A percentile compares a stretch with the other conserved stretches of the same genome.
These are phyloP conservation scores for Cercospora janseana DNA, from an alignment of 2,329 filamentous ascomycete species.

Conservation along the genomic window DNA sequence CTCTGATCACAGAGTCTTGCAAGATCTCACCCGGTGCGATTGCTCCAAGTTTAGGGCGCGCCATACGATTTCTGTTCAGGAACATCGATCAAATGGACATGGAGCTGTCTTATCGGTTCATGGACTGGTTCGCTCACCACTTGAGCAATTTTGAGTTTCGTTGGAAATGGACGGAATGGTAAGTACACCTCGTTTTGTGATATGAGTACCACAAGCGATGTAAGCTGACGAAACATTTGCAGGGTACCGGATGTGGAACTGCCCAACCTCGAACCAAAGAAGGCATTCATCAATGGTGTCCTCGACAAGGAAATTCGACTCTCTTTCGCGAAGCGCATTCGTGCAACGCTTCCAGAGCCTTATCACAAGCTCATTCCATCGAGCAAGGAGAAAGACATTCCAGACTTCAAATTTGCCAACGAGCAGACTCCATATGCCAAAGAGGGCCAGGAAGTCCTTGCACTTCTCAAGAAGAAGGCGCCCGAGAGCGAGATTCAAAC, in stretches of 20 bases:
- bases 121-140: conserved; percentile 98
- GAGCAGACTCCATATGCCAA: conserved; percentile 74
- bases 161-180: conserved; percentile 99
- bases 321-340: conserved; percentile 93
- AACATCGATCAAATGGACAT: conserved; percentile 80
- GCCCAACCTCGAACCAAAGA: conserved; percentile 75
- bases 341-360: conserved; percentile 81
- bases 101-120: conserved; percentile 80
- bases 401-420: conserved; percentile 84
- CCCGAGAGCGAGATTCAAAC: conserved; percentile 82
- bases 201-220: background rate
- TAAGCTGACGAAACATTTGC: background rate
- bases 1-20: conserved; percentile 89
- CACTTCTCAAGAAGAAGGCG: conserved; percentile 78
- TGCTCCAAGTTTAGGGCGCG: conserved; percentile 86
- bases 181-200: conserved; percentile 33
- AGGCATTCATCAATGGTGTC: conserved; percentile 87
- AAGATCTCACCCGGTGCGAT: conserved; percentile 96
- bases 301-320: conserved; percentile 96
- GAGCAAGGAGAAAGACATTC: conserved; percentile 92
- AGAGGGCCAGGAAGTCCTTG: conserved; percentile 79
- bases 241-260: conserved; percentile 78
- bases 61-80: conserved; percentile 87
- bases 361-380: conserved; percentile 79
- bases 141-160: conserved; percentile 98